Evolutionary conservation across 768 basidiomycete genomes (phyloP).

Genomic region (Mycena alexandri): DNA sequence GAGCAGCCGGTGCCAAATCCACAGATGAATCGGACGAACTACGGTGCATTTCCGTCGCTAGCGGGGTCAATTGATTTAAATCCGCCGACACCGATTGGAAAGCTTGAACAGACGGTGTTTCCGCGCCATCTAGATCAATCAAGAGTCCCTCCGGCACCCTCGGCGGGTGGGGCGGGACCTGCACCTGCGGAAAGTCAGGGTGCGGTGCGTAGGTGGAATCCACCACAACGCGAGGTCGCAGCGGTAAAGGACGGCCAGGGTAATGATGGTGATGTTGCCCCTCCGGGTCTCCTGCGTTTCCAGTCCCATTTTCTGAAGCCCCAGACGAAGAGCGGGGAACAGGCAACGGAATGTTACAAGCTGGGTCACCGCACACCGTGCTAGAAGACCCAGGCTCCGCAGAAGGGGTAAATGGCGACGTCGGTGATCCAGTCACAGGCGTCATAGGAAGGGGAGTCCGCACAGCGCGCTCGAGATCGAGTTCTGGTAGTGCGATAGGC

Average conservation of each 20-base stretch:
- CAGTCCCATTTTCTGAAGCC: background rate
- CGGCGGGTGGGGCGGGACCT: slow-evolving; percentile 35
- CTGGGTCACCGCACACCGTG: background rate
- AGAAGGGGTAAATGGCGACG: slow-evolving; percentile 18
- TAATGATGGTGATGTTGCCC: slow-evolving; percentile 59
- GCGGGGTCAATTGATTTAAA: slow-evolving; percentile 9
- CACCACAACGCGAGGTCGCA: slow-evolving; percentile 47
- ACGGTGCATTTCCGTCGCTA: slow-evolving; percentile 26
- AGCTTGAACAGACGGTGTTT: slow-evolving; percentile 1
- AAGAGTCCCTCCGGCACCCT: slow-evolving; percentile 63
- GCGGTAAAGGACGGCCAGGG: slow-evolving; percentile 69
- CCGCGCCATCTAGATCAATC: slow-evolving; percentile 65
- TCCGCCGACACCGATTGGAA: slow-evolving; percentile 2
- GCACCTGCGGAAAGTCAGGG: slow-evolving; percentile 39
- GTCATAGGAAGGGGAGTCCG: slow-evolving; percentile 55
- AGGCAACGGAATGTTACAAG: background rate
- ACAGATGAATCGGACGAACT: slow-evolving; percentile 30
- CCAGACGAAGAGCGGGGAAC: slow-evolving; percentile 16
- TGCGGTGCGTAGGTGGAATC: slow-evolving; percentile 53
- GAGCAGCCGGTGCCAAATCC: slow-evolving; percentile 25
- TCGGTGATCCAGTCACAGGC: slow-evolving; percentile 42
- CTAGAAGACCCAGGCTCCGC: slow-evolving; percentile 4
- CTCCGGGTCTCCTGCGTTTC: slow-evolving; percentile 30
- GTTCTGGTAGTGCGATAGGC: slow-evolving; percentile 26
- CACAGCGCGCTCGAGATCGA: slow-evolving; percentile 49